These are phyloP conservation scores for Metschnikowia colocasiae DNA, from an alignment of 805 yeast species.

Conservation along the genomic window DNA sequence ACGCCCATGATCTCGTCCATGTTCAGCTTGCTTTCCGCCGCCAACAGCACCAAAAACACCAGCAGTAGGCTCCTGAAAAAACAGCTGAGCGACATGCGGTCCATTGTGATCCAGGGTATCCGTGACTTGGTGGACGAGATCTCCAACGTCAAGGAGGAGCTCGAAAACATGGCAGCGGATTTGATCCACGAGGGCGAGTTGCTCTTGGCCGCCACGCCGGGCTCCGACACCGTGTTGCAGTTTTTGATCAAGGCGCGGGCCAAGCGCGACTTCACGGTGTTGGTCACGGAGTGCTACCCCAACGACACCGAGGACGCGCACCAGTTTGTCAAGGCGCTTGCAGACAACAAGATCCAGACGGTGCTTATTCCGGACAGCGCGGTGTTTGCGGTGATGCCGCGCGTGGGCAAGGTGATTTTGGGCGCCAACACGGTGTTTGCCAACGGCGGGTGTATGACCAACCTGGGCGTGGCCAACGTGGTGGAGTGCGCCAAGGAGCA, in stretches of 20 bases:
- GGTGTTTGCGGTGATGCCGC: conserved; percentile 91
- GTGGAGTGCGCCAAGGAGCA: conserved; percentile 95
- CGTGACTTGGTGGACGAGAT: conserved; percentile 91
- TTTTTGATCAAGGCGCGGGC: conserved; percentile 82
- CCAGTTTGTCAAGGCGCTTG: conserved; percentile 70
- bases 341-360: conserved; percentile 84
- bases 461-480: conserved; percentile 87
- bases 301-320: conserved; percentile 79
- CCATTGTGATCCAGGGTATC: conserved; percentile 86
- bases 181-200: conserved; percentile 90
- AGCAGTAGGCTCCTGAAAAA: conserved; percentile 33
- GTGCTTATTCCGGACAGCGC: conserved; percentile 91
- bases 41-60: conserved; percentile 21
- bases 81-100: conserved; percentile 64
- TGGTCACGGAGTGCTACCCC: conserved; percentile 90
- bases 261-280: conserved; percentile 87
- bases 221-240: conserved; percentile 81
- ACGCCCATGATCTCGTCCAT: conserved; percentile 66
- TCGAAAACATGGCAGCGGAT: conserved; percentile 87
- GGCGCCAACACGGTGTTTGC: conserved; percentile 93
- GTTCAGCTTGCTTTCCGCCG: conserved; percentile 77
- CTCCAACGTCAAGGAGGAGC: conserved; percentile 81
- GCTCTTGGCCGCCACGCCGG: conserved; percentile 89
- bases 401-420: conserved; percentile 93
- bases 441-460: conserved; percentile 90